phyloP scores from a whole-genome alignment of 2,329 filamentous ascomycete genomes.

The Fusarium succisae region DNA sequence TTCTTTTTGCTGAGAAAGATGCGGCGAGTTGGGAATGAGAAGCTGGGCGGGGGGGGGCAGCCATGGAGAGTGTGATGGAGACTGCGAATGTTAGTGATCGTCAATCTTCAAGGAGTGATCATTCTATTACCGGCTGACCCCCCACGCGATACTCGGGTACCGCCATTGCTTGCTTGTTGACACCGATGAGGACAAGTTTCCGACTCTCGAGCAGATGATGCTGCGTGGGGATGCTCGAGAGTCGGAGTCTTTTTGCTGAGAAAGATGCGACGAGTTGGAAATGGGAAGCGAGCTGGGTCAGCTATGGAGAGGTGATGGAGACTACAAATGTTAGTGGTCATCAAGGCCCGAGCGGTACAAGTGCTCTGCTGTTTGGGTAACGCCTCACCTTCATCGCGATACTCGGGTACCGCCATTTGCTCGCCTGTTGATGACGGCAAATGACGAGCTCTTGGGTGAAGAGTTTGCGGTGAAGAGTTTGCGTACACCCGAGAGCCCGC shows the following conservation, averaged over 20 bases:
- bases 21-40: conserved; percentile 40
- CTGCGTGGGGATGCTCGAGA: too few species aligned
- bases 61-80: conserved; percentile 43
- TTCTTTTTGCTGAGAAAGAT: conserved; percentile 47
- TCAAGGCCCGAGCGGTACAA: too few species aligned
- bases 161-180: conserved; percentile 17
- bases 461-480: background rate
- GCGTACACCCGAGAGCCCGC: background rate
- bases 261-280: too few species aligned
- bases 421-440: background rate
- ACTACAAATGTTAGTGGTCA: too few species aligned
- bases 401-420: background rate
- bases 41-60: conserved; percentile 29
- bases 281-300: too few species aligned
- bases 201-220: too few species aligned
- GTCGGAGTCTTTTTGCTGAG: too few species aligned
- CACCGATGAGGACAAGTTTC: too few species aligned
- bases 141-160: conserved; percentile 40
- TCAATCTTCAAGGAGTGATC: background rate
- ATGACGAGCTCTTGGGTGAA: background rate
- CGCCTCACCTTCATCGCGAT: too few species aligned
- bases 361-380: too few species aligned
- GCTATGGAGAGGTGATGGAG: too few species aligned
- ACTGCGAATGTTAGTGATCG: conserved; percentile 37
- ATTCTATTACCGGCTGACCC: conserved; percentile 15